A percentile compares a stretch with the other conserved stretches of the same genome.
Evolutionary conservation across 2,329 filamentous ascomycete species (phyloP).

Genomic region (Peltaster fructicola): DNA sequence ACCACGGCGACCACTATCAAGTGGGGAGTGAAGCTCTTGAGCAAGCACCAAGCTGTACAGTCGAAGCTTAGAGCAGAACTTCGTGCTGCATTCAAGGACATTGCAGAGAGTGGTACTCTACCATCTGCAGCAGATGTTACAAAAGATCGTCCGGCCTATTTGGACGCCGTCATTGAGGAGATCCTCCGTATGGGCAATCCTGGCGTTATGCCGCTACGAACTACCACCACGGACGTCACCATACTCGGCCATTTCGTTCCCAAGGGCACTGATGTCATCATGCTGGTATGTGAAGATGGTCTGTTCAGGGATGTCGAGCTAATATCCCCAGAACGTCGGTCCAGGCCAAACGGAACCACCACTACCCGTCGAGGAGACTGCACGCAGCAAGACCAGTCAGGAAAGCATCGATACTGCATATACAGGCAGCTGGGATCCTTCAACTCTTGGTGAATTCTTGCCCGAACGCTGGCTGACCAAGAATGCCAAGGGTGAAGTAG

Average conservation of each 20-base stretch:
- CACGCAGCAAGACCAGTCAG: constrained; percentile 16
- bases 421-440: constrained; percentile 11
- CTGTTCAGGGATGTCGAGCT: too few relatives aligned
- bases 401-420: constrained; percentile 13
- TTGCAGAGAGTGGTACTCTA: too few relatives aligned
- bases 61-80: constrained; percentile 18
- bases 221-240: constrained; percentile 20
- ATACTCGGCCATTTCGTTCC: constrained; percentile 25
- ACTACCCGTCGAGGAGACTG: constrained; percentile 13
- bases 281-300: too few relatives aligned
- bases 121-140: too few relatives aligned
- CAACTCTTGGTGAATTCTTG: constrained; percentile 18
- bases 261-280: constrained; percentile 20
- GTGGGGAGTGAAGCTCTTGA: constrained; percentile 25
- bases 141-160: constrained; percentile 16
- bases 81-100: constrained; percentile 11
- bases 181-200: constrained; percentile 18
- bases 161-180: constrained; percentile 28
- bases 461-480: constrained; percentile 24
- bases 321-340: too few relatives aligned
- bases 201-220: constrained; percentile 13
- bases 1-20: constrained; percentile 25
- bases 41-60: constrained; percentile 19
- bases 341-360: constrained; percentile 8
- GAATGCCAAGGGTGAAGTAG: constrained; percentile 12